phyloP scores from a whole-genome alignment of 495 filamentous ascomycete genomes.

The Amniculicola lignicola region DNA sequence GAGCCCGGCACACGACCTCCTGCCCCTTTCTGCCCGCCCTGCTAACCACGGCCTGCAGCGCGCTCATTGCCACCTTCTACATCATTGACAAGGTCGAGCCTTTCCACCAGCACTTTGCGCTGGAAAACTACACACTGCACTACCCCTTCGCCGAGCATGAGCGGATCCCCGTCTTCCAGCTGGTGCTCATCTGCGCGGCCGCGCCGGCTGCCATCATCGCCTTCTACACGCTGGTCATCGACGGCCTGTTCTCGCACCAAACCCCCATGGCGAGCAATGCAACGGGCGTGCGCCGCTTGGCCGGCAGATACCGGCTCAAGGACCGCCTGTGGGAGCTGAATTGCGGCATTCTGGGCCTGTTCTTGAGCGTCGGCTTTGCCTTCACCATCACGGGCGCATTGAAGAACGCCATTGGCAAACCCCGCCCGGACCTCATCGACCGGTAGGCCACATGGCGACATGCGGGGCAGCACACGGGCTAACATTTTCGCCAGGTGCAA shows the following conservation, averaged over 20 bases:
- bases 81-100: conserved; percentile 55
- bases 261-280: conserved; percentile 42
- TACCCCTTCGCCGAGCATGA: conserved; percentile 75
- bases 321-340: conserved; percentile 78
- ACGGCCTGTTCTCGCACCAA: conserved; percentile 66
- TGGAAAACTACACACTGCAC: conserved; percentile 57
- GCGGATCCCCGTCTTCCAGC: conserved; percentile 60
- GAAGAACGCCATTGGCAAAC: conserved; percentile 85
- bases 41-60: conserved; percentile 40
- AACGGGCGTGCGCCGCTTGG: conserved; percentile 48
- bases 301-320: conserved; percentile 65
- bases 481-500: conserved; percentile 49
- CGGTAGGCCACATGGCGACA: conserved; percentile 13
- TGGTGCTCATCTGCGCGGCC: conserved; percentile 54
- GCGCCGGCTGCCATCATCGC: conserved; percentile 65
- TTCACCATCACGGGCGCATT: conserved; percentile 76
- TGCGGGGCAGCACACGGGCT: too few relatives aligned
- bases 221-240: conserved; percentile 68
- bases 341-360: conserved; percentile 70
- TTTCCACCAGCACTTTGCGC: conserved; percentile 60
- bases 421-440: conserved; percentile 72
- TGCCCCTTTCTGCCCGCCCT: conserved; percentile 28
- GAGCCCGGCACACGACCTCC: conserved; percentile 38
- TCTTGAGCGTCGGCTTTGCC: conserved; percentile 61
- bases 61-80: conserved; percentile 54